phyloP scores from a whole-genome alignment of 495 filamentous ascomycete species.

The Talaromyces stipitatus region DNA sequence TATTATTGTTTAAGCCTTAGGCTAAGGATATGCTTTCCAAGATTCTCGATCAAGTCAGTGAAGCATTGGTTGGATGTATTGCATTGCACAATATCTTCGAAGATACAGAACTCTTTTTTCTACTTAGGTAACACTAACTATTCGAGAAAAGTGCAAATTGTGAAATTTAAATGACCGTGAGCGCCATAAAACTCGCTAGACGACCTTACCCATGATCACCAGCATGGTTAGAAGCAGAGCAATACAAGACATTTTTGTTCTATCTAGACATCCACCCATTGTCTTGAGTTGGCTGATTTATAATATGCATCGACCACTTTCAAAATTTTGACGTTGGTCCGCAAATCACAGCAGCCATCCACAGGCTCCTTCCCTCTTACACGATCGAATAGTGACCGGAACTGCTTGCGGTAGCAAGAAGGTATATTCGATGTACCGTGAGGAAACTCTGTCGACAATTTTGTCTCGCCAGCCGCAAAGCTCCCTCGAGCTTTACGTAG shows the following conservation, averaged over 20 bases:
- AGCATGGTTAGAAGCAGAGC: too few species aligned
- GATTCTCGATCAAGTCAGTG: too few species aligned
- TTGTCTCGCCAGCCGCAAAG: constrained; percentile 11
- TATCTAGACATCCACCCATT: constrained; percentile 6
- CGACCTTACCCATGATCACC: too few species aligned
- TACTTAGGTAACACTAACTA: too few species aligned
- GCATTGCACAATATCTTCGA: too few species aligned
- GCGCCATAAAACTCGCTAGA: too few species aligned
- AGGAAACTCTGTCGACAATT: constrained; percentile 9
- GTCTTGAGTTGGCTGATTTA: constrained; percentile 10
- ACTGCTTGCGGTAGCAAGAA: constrained; percentile 9
- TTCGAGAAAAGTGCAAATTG: too few species aligned
- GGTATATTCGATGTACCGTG: constrained; percentile 12
- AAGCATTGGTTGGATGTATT: too few species aligned
- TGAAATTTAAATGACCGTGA: too few species aligned
- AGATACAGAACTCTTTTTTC: too few species aligned
- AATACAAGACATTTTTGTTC: not conserved
- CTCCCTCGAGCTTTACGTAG: constrained; percentile 5
- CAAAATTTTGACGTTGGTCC: constrained; percentile 8
- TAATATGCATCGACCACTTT: constrained; percentile 13
- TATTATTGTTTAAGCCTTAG: too few species aligned
- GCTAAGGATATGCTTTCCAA: too few species aligned
- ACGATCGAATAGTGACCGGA: constrained; percentile 8
- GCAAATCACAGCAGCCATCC: constrained; percentile 8
- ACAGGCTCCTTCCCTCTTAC: not conserved